phyloP scores from a whole-genome alignment of 2,329 filamentous ascomycete genomes.

The Aspergillus sergii region DNA sequence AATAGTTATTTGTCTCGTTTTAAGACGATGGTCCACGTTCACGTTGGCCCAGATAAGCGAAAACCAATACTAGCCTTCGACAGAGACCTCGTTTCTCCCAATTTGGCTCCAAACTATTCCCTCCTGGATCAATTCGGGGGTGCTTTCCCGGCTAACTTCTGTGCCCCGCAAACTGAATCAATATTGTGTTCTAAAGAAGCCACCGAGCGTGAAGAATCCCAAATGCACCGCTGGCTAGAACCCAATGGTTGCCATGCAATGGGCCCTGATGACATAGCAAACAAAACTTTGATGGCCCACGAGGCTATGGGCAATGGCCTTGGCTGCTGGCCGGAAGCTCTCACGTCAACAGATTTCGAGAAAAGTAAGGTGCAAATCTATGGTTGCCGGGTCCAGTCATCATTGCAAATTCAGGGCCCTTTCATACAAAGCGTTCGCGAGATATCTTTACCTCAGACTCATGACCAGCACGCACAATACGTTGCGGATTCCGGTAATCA shows the following conservation, averaged over 20 bases:
- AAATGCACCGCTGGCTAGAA: conserved; percentile 10
- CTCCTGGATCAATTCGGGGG: conserved; percentile 1
- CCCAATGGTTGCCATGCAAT: conserved; percentile 3
- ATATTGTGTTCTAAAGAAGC: not conserved
- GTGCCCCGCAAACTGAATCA: conserved; percentile 4
- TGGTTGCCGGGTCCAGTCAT: conserved; percentile 6
- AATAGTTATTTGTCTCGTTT: conserved; percentile 15
- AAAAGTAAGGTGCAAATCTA: not conserved
- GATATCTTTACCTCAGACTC: not conserved
- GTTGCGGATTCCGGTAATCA: not conserved
- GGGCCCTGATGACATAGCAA: conserved; percentile 6
- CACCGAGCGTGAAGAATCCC: conserved; percentile 3
- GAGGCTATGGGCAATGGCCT: conserved; percentile 4
- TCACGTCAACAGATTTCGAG: conserved; percentile 7
- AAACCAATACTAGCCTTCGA: conserved; percentile 10
- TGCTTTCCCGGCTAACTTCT: conserved; percentile 2
- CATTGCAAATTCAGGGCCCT: conserved; percentile 5
- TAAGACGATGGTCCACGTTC: conserved; percentile 24
- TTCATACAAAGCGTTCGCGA: conserved; percentile 1
- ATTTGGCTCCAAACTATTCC: conserved; percentile 2
- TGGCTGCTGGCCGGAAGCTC: conserved; percentile 11
- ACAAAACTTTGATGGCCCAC: conserved; percentile 7
- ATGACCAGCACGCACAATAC: not conserved
- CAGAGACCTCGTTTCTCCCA: conserved; percentile 8
- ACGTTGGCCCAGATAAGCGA: conserved; percentile 14